Conservation (phyloP, 164 flowering plant species). For the Kingdonia uniflora region DNA sequence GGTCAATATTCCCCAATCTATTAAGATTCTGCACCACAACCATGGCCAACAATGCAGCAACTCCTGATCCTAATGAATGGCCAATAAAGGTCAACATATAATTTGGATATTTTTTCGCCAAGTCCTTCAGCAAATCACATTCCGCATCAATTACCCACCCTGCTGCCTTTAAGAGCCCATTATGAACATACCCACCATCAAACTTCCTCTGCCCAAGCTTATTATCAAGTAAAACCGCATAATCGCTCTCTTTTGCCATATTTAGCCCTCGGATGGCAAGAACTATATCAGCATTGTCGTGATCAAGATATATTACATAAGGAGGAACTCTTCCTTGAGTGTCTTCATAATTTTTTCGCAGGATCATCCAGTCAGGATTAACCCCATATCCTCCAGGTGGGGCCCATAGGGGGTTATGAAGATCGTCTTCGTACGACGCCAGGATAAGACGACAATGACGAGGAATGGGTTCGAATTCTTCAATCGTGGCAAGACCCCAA, state of each 20-base stretch:
- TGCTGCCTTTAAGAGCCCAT: constrained; percentile 91
- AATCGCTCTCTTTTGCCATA: constrained; percentile 77
- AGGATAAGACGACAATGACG: constrained; percentile 68
- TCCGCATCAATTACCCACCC: constrained; percentile 68
- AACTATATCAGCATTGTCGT: constrained; percentile 56
- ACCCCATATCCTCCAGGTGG: constrained; percentile 87
- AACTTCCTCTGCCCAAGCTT: constrained; percentile 68
- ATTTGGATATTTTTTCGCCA: constrained; percentile 47
- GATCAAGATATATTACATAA: constrained; percentile 72
- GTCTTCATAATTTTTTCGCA: constrained; percentile 46
- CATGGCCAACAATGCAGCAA: constrained; percentile 46
- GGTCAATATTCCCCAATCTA: constrained; percentile 44
- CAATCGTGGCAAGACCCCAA: constrained; percentile 77
- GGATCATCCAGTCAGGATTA: constrained; percentile 55
- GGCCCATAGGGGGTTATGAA: constrained; percentile 66
- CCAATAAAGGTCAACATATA: constrained; percentile 85
- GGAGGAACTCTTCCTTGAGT: constrained; percentile 72
- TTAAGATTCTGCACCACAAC: constrained; percentile 41
- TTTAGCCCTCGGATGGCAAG: constrained; percentile 72
- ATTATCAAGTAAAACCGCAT: constrained; percentile 71
- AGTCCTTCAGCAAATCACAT: constrained; percentile 42
- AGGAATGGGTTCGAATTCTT: constrained; percentile 88
- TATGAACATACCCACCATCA: constrained; percentile 96
- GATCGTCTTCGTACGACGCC: constrained; percentile 81
- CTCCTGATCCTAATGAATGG: constrained; percentile 85